A percentile compares a stretch with the other conserved stretches of the same genome.
Conservation (phyloP, 495 filamentous ascomycete species). For the Penicillium roqueforti region DNA sequence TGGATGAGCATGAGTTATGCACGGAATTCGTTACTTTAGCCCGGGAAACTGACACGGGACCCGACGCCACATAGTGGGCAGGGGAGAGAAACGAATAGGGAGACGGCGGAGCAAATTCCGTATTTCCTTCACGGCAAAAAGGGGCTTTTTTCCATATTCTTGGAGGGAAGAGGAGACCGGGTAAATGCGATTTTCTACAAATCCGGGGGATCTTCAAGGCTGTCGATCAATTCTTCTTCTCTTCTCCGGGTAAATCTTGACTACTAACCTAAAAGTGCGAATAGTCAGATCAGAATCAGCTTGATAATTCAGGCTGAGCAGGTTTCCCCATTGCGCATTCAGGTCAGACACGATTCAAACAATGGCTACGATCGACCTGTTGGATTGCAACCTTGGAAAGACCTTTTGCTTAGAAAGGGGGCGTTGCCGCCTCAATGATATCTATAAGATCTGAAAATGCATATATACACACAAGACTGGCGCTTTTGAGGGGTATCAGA, state of each 20-base stretch:
- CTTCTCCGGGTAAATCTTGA: no score
- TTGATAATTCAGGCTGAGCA: no score
- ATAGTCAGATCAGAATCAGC: no score
- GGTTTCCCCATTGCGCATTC: neutral
- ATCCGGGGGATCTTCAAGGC: neutral
- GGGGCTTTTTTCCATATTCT: neutral
- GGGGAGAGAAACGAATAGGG: neutral
- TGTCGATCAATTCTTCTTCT: no score
- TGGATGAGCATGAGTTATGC: neutral
- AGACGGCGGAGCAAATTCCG: constrained; percentile 12
- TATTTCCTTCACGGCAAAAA: constrained; percentile 10
- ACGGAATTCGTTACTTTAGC: constrained; percentile 1
- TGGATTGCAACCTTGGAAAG: neutral
- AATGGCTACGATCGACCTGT: neutral
- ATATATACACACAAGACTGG: constrained; percentile 10
- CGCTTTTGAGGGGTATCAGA: constrained; percentile 10
- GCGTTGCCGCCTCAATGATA: constrained; percentile 2
- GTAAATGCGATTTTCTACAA: constrained; percentile 3
- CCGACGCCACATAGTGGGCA: neutral
- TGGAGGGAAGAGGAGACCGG: constrained; percentile 3
- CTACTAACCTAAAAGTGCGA: no score
- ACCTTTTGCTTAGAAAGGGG: neutral
- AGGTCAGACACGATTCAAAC: neutral
- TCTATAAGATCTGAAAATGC: constrained; percentile 6
- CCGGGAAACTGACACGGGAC: neutral